Conservation (phyloP, 192 early-diverging fungal species). For the Kickxella alabastrina region DNA sequence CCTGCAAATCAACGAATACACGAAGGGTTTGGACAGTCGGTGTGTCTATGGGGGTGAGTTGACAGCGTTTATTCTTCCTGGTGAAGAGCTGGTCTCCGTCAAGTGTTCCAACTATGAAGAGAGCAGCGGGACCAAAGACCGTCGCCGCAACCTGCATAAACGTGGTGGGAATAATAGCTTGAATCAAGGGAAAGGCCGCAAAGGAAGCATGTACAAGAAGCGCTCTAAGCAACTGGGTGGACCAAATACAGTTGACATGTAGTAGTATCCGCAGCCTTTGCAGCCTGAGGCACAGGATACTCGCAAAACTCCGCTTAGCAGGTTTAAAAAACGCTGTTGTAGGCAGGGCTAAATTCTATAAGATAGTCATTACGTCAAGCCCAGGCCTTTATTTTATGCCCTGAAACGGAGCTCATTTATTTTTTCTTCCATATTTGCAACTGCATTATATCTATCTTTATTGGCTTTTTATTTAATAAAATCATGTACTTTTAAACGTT, state of each 20-base stretch:
- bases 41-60: slow-evolving; percentile 66
- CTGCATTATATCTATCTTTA: too few relatives aligned
- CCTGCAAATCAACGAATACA: slow-evolving; percentile 53
- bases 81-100: slow-evolving; percentile 23
- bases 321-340: too few relatives aligned
- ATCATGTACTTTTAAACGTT: too few relatives aligned
- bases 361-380: too few relatives aligned
- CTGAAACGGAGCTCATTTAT: background rate
- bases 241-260: too few relatives aligned
- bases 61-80: slow-evolving; percentile 56
- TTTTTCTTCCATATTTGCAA: background rate
- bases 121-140: background rate
- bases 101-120: slow-evolving; percentile 17
- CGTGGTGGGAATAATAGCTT: background rate
- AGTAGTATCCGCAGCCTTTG: too few relatives aligned
- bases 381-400: background rate
- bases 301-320: too few relatives aligned
- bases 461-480: too few relatives aligned
- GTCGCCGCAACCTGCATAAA: background rate
- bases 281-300: too few relatives aligned
- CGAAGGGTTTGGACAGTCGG: slow-evolving; percentile 65
- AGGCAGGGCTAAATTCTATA: background rate
- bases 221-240: background rate
- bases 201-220: background rate
- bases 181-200: background rate